Evolutionary conservation across 1,284 basidiomycete species (phyloP), one percentile per base, ranked within the genome.

Genomic region (Trichosporon ovoides): DNA sequence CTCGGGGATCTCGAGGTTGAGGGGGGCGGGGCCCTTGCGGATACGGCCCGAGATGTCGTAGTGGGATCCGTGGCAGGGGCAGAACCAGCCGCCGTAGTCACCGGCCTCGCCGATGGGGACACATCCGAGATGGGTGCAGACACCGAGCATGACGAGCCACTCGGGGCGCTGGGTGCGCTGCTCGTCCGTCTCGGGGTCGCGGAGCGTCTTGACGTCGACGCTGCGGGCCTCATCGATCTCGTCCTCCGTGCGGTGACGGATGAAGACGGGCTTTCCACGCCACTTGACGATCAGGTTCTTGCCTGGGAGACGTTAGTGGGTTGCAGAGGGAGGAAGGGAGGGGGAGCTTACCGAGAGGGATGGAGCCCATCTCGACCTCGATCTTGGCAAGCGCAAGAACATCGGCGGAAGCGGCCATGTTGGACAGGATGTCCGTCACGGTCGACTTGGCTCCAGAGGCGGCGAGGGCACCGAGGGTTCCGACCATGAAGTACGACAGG

Each of bases 231-330:
- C 96, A 64, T 92, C 85, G 69, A 98, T 92, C 83, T 99, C 96
- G 57, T 83, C 84, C 59, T 83, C 76, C 22, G 96, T 99, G 72
- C 96, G 87, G 83, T 99, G 95, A 68, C 96, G 87, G 77, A 99
- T 91, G 82, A 98, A 98, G 60, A 99, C 95, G 67, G 96, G 96
- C 84, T 98, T 99, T 77, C 95, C 96, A 77, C 95, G 90, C 96
- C 96, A 98, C 81, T 96, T 96, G 82, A 96, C 91, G 78, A 96
- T 87, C 69, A 91, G 89, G 72, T 76, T 76, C 64, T 75, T 74
- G 63, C 73, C 73, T 73, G 56, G 14, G 13, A n/a, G 9, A 3
- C n/a, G 7, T 34, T 24, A 12, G 31, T n/a, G 11, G 3, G 6
- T 7, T 49, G n/a, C n/a, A n/a, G n/a, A n/a, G n/a, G n/a, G n/a